Percentiles rank a stretch among this genome's conserved stretches.
phyloP scores from a whole-genome alignment of 352 stramenopile genomes.

The Phytopythium litorale region DNA sequence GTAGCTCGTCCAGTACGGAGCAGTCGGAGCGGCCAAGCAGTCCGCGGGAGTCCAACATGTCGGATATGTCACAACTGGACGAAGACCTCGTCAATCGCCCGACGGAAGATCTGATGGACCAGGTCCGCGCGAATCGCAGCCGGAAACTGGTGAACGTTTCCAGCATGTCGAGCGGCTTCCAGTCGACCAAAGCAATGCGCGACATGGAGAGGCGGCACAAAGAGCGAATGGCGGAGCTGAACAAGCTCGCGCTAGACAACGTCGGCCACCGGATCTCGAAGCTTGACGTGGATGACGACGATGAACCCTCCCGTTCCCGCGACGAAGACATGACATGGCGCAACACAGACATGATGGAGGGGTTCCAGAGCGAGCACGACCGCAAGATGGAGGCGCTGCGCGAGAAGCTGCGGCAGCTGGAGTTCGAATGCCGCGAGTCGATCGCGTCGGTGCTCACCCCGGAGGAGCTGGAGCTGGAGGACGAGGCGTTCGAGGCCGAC shows the following conservation, averaged over 20 bases:
- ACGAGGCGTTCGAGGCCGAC: slow-evolving; percentile 11
- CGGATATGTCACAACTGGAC: slow-evolving; percentile 21
- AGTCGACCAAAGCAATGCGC: slow-evolving; percentile 31
- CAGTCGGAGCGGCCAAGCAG: slow-evolving; percentile 16
- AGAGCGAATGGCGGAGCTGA: slow-evolving; percentile 54
- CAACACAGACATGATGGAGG: slow-evolving; percentile 40
- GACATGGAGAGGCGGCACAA: slow-evolving; percentile 42
- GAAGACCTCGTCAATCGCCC: slow-evolving; percentile 47
- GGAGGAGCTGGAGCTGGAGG: slow-evolving; percentile 32
- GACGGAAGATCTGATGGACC: slow-evolving; percentile 41
- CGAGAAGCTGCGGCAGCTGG: slow-evolving; percentile 34
- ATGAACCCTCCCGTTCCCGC: slow-evolving; percentile 6
- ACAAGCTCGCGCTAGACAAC: slow-evolving; percentile 42
- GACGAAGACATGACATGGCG: slow-evolving; percentile 30
- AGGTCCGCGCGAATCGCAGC: slow-evolving; percentile 35
- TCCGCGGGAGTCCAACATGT: slow-evolving; percentile 13
- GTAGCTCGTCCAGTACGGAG: slow-evolving; percentile 19
- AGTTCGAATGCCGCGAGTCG: slow-evolving; percentile 54
- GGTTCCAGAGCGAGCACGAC: slow-evolving; percentile 36
- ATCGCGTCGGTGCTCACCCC: slow-evolving; percentile 47
- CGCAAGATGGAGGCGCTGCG: slow-evolving; percentile 41
- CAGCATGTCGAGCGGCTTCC: slow-evolving; percentile 9
- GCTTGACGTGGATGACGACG: slow-evolving; percentile 17
- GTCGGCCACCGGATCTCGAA: slow-evolving; percentile 42
- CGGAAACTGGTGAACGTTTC: slow-evolving; percentile 7